A percentile compares a stretch with the other conserved stretches of the same genome.
These are phyloP conservation scores for Bruguiera sexangula DNA, from an alignment of 345 rosid genomes.

Conservation along the genomic window DNA sequence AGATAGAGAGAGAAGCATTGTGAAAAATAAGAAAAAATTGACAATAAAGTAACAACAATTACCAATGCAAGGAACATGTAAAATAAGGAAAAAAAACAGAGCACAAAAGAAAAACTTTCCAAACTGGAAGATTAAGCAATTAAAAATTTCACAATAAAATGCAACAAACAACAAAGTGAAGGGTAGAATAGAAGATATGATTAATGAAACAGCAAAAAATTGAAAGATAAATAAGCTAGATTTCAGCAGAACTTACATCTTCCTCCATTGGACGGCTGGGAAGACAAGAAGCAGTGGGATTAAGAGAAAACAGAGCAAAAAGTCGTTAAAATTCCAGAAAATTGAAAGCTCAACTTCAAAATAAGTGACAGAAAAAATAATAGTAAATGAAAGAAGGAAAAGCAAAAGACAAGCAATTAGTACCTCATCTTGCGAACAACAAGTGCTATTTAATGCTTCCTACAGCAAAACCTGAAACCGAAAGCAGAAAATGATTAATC, in stretches of 20 bases:
- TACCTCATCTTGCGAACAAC: conserved; percentile 8
- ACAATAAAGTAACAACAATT: too few relatives aligned
- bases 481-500: neutral
- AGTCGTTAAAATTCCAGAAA: neutral
- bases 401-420: neutral
- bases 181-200: neutral
- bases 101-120: too few relatives aligned
- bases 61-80: too few relatives aligned
- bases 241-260: conserved; percentile 11
- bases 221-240: neutral
- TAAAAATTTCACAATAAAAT: too few relatives aligned
- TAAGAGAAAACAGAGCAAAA: neutral
- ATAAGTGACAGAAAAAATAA: neutral
- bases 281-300: neutral
- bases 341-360: neutral
- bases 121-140: too few relatives aligned
- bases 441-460: neutral
- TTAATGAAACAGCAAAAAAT: neutral
- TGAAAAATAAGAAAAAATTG: too few relatives aligned
- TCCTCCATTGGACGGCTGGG: conserved; percentile 24
- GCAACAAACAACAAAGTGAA: neutral
- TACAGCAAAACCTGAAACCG: neutral
- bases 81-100: too few relatives aligned
- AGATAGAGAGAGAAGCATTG: too few relatives aligned
- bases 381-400: neutral